phyloP scores from a whole-genome alignment of 257 asterid genomes.

The Lavandula angustifolia region DNA sequence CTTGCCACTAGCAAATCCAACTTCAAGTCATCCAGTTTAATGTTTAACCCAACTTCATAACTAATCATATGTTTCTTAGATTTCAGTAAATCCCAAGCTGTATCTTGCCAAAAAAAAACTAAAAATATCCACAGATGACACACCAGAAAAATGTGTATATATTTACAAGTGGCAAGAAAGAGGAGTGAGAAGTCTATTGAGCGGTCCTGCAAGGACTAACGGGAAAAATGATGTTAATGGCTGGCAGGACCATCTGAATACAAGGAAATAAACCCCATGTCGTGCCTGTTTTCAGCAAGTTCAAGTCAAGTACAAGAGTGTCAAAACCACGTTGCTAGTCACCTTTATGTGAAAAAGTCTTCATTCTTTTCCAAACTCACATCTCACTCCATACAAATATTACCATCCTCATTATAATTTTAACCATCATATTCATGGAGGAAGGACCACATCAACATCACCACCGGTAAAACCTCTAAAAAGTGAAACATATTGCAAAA shows the following conservation, averaged over 20 bases:
- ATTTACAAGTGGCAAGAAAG: slow-evolving; percentile 9
- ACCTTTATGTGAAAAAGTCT: slow-evolving; percentile 25
- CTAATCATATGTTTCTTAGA: slow-evolving; percentile 30
- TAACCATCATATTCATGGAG: slow-evolving; percentile 25
- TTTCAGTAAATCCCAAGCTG: slow-evolving; percentile 23
- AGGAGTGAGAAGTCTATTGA: slow-evolving; percentile 17
- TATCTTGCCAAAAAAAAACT: slow-evolving; percentile 13
- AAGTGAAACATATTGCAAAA: slow-evolving; percentile 33
- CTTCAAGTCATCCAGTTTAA: not conserved
- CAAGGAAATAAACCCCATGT: slow-evolving; percentile 36
- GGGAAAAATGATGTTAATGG: slow-evolving; percentile 32
- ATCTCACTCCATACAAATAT: slow-evolving; percentile 34
- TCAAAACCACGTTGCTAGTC: slow-evolving; percentile 33
- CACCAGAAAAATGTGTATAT: slow-evolving; percentile 20
- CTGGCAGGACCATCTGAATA: slow-evolving; percentile 43
- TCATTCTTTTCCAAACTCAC: slow-evolving; percentile 31
- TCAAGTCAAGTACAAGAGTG: slow-evolving; percentile 36
- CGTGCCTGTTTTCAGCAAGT: slow-evolving; percentile 18
- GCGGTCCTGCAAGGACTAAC: slow-evolving; percentile 22
- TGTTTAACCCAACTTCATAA: no score
- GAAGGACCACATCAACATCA: slow-evolving; percentile 32
- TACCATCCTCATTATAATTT: slow-evolving; percentile 1
- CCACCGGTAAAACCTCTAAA: slow-evolving; percentile 30
- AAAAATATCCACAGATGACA: slow-evolving; percentile 15
- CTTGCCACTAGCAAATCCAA: slow-evolving; percentile 3